Conservation (phyloP, 306 rosid species). For the Corylus heterophylla region DNA sequence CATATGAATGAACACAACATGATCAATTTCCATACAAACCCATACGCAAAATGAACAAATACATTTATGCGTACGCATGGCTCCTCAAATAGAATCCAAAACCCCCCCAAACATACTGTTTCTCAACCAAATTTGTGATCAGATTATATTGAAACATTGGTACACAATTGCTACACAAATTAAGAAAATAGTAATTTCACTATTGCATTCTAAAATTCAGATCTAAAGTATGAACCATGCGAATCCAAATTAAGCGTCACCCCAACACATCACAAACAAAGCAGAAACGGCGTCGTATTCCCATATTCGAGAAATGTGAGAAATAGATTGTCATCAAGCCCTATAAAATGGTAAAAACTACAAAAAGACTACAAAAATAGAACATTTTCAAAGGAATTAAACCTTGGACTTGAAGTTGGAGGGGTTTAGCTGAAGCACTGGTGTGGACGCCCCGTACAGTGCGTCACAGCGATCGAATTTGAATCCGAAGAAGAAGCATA, state of each 20-base stretch:
- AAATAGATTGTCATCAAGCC: conserved; percentile 23
- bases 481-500: conserved; percentile 23
- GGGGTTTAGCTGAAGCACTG: conserved; percentile 88
- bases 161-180: background rate
- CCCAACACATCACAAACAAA: background rate
- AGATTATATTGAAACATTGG: background rate
- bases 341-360: background rate
- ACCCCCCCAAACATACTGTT: background rate
- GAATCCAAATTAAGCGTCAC: background rate
- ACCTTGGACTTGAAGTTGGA: conserved; percentile 98
- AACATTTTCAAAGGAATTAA: background rate
- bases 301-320: background rate
- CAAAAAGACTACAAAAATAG: background rate
- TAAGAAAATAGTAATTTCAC: background rate
- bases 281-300: background rate
- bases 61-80: background rate
- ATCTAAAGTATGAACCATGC: background rate
- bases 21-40: background rate
- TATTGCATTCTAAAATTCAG: background rate
- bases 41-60: background rate
- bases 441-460: conserved; percentile 85
- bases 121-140: background rate
- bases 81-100: background rate
- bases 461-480: conserved; percentile 51
- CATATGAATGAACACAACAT: background rate